Evolutionary conservation across 805 yeast genomes (phyloP), one percentile per base, ranked within the genome.

Genomic region (Teunomyces tritomae): DNA sequence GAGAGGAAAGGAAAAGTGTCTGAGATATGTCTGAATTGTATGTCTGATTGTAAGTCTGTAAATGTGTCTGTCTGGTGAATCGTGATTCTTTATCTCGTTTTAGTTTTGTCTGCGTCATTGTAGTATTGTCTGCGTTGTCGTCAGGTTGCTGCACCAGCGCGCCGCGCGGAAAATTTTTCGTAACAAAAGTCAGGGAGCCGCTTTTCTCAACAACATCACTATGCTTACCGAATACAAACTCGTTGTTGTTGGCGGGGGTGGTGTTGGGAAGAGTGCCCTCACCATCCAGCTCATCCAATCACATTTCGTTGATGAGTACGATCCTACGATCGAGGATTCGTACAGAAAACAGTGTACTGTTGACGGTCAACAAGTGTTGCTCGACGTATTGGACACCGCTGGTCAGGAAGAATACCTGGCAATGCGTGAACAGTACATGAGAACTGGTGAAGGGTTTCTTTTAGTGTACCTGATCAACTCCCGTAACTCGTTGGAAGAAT

Each of bases 221-320:
- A 67, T 64, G 70, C 75, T 80, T 48, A 79, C 86, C 67, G 97
- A 91, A 68, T 92, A 84, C 66, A 90, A 95, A 64, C 71, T 94
- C 50, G 99, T 94, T 4, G 97, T 92, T 39, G 97, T 92, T 48
- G 99, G 98, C 48, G 97, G 97, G 34, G 98, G 98, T 63, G 97
- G 97, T 70, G 99, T 94, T 47, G 99, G 99, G 71, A 94, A 94
- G 68, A 86, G 96, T 20, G 98, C 99, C 5, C 74, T 94, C 53
- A 94, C 99, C 26, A 94, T 94, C 55, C 96, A 94, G 68, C 78
- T 94, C 61, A 90, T 94, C 47, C 98, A 92, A 67, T 82, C 90
- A 30, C 97, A 91, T 61, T 94, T 94, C 63, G 96, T 92, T 28
- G 97, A 91, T 66, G 99, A 94, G 65, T 94, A 94, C 62, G 99